Percentiles rank a stretch among this genome's conserved stretches.
These are phyloP conservation scores for Alternaria infectoria DNA, from an alignment of 2,329 filamentous ascomycete genomes.

Conservation along the genomic window DNA sequence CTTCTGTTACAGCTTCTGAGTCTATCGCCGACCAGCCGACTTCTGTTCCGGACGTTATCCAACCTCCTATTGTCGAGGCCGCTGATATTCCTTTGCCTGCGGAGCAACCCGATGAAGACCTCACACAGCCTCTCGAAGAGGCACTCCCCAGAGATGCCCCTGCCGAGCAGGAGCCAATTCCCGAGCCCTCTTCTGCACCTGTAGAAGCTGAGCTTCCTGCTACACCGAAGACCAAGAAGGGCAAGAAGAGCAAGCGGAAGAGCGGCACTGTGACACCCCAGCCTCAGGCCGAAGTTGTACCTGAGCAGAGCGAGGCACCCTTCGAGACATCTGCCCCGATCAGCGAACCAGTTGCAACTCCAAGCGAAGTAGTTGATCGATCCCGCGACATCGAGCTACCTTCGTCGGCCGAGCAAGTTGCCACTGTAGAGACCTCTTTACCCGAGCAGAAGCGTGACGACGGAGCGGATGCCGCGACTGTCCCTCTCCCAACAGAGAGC, in stretches of 20 bases:
- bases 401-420: background rate
- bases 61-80: background rate
- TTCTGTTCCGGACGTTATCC: background rate
- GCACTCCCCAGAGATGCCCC: too few relatives aligned
- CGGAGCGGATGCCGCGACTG: background rate
- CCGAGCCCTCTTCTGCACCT: background rate
- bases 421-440: background rate
- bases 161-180: background rate
- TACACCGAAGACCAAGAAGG: conserved; percentile 9
- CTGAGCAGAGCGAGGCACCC: background rate
- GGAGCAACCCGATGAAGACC: background rate
- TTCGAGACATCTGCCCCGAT: background rate
- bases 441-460: background rate
- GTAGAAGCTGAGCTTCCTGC: background rate
- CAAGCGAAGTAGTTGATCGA: background rate
- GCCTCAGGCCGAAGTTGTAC: background rate
- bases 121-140: background rate
- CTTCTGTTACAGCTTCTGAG: background rate
- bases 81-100: background rate
- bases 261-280: conserved; percentile 1
- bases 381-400: background rate
- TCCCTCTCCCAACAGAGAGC: conserved; percentile 6
- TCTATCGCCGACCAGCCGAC: background rate
- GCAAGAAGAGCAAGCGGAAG: conserved; percentile 13
- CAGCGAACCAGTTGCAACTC: background rate